Base-by-base conservation (phyloP, 139 green algal genomes). In the Closterium sp. region DNA sequence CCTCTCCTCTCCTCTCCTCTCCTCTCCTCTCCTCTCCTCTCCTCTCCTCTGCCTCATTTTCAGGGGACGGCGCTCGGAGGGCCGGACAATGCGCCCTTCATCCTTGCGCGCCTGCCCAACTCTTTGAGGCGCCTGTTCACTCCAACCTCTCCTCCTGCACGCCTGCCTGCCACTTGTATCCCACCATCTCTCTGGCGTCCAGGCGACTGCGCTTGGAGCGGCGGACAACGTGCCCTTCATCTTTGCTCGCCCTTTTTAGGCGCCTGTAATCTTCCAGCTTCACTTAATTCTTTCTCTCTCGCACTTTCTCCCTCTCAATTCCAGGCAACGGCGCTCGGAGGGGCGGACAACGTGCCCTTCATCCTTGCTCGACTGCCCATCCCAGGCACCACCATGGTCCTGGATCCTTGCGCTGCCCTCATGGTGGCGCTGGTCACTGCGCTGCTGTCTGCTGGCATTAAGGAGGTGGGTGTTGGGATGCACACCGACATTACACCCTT, bases 391-490 rank as follows among this genome's bases (percentile, higher is more conserved):
- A 33, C 5, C 10, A 31, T 91, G 8, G 33, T 87, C 2, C 25
- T 91, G 36, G 90, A 93, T n/a, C 90, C 90, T 1, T 66, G 31
- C 10, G 90, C 90, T n/a, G 86, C 90, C 28, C 7, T 93, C 28
- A 43, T 83, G 28, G 90, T 93, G 25, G 30, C 81, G 10, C 7
- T 86, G 3, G 87, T 92, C 6, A 93, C 90, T 1, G 32, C 5
- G 9, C 87, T 93, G 30, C 33, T 93, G 38, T 31, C 30, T 16
- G 25, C 34, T 32, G 90, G 90, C 34, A 93, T 93, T 30, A 92
- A 92, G 21, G 90, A 92, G 88, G 88, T 91, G 19, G 3, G 66
- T 89, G n/a, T n/a, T n/a, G n/a, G n/a, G n/a, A n/a, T n/a, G n/a
- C n/a, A n/a, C n/a, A n/a, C n/a, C n/a, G n/a, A n/a, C n/a, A n/a